Evolutionary conservation across 257 asterid genomes (phyloP).

Genomic region (Plantago major): DNA sequence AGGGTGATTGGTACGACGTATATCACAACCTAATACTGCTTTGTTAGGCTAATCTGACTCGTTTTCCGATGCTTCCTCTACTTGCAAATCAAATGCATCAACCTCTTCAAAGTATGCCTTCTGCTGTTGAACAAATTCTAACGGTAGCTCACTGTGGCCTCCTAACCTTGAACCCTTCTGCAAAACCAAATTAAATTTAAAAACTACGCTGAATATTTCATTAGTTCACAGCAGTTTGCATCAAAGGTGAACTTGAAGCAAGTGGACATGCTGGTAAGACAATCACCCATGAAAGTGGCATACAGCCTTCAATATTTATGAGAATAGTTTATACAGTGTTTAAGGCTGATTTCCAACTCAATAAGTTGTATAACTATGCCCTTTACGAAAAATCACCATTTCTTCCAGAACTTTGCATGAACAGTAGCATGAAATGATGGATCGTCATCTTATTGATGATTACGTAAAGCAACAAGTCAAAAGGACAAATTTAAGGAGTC

Average conservation of each 20-base stretch:
- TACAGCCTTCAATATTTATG: too few relatives aligned
- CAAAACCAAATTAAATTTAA: conserved; percentile 24
- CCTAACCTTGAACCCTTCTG: conserved; percentile 38
- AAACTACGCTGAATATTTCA: conserved; percentile 2
- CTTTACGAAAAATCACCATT: too few relatives aligned
- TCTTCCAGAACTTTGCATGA: too few relatives aligned
- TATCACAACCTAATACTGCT: conserved; percentile 6
- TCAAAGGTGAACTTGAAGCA: not conserved
- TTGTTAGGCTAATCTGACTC: conserved; percentile 38
- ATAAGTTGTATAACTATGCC: too few relatives aligned
- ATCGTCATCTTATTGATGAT: too few relatives aligned
- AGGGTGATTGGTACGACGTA: conserved; percentile 9
- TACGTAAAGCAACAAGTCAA: not conserved
- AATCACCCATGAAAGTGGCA: too few relatives aligned
- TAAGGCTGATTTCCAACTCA: too few relatives aligned
- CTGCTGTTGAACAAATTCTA: conserved; percentile 53
- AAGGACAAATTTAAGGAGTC: not conserved
- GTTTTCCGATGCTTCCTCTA: conserved; percentile 52
- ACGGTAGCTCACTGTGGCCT: conserved; percentile 29
- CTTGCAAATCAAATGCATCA: conserved; percentile 67
- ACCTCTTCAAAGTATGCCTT: conserved; percentile 63
- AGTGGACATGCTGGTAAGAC: not conserved
- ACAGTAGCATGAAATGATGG: too few relatives aligned
- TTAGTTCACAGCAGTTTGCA: not conserved
- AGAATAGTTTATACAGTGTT: too few relatives aligned